Conservation (phyloP, 495 filamentous ascomycete genomes). For the Daldinia vernicosa region DNA sequence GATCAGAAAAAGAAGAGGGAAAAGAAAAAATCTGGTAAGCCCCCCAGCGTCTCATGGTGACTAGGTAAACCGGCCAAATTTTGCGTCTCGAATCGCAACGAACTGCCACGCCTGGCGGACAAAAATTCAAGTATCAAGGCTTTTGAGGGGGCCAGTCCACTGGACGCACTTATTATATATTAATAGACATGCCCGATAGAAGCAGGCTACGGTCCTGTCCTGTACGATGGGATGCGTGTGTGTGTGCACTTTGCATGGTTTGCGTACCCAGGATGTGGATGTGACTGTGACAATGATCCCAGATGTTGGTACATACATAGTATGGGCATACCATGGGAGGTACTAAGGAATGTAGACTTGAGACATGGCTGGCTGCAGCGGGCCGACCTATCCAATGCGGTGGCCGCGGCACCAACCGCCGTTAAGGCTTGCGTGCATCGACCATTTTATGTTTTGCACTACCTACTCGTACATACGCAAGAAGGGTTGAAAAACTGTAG, state of each 20-base stretch:
- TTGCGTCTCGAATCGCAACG: conserved; percentile 9
- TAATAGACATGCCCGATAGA: conserved; percentile 14
- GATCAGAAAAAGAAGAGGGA: conserved; percentile 28
- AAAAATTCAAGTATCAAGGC: not conserved
- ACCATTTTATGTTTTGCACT: conserved; percentile 37
- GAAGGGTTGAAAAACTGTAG: not conserved
- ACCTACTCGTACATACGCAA: conserved; percentile 15
- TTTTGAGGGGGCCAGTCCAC: not conserved
- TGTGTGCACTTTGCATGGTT: conserved; percentile 10
- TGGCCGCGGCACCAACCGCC: conserved; percentile 33
- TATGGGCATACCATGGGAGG: not conserved
- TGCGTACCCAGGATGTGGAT: conserved; percentile 21
- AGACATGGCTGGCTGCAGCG: conserved; percentile 38
- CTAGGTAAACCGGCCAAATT: conserved; percentile 8
- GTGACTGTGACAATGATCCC: conserved; percentile 2
- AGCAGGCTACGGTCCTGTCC: conserved; percentile 17
- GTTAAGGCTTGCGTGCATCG: conserved; percentile 34
- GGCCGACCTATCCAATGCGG: conserved; percentile 37
- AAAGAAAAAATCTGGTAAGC: conserved; percentile 4
- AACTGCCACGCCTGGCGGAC: conserved; percentile 8
- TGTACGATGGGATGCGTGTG: conserved; percentile 17
- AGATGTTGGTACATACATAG: not conserved
- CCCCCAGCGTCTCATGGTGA: conserved; percentile 1
- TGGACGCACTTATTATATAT: conserved; percentile 19
- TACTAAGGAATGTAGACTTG: conserved; percentile 15